Evolutionary conservation across 306 rosid genomes (phyloP), one percentile per base, ranked within the genome.

Genomic region (Trichosanthes truncata): DNA sequence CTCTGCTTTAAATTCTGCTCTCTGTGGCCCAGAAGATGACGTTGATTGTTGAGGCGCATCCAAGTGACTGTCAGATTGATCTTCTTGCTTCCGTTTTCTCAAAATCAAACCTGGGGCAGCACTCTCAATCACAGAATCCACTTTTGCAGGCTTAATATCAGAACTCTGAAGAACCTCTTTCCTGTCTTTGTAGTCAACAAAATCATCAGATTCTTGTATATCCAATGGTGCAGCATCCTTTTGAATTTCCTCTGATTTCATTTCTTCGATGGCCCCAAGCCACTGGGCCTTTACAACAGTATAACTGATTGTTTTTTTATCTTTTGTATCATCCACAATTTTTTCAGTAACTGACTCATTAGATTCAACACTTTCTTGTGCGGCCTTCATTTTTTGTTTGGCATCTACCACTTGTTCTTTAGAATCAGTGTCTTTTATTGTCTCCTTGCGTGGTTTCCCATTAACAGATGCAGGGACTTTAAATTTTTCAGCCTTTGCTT

Each of bases 161-260:
- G 74, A 86, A 73, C 79, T 46, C 9, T 76, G 84, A 81, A 89
- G 83, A 80, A 89, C 68, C 83, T 86, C 88, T 40, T 87, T 85
- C 84, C 97, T 90, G 86, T 95, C 97, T 87, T 95, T 91, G 33
- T 95, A 95, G 90, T 91, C 93, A 75, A 95, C 89, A 86, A 95
- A 95, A 75, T 84, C 87, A 78, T 80, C 85, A 77, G 90, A 57
- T 49, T 87, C 91, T 1, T 89, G 90, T 55, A 26, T 74, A 81
- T 83, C 88, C 36, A 46, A 60, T 62, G 91, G 84, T 40, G 82
- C 86, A 69, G 66, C 59, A 60, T 7, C 80, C 81, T 72, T 88
- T 59, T 82, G 88, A 79, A 68, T 53, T 85, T 84, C 90, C 78
- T 83, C 93, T 13, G 82, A 38, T 80, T 81, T 86, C 74, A 48